These are phyloP conservation scores for Ampelocalamus luodianensis DNA, from an alignment of 176 grass and related monocot species.

Conservation along the genomic window DNA sequence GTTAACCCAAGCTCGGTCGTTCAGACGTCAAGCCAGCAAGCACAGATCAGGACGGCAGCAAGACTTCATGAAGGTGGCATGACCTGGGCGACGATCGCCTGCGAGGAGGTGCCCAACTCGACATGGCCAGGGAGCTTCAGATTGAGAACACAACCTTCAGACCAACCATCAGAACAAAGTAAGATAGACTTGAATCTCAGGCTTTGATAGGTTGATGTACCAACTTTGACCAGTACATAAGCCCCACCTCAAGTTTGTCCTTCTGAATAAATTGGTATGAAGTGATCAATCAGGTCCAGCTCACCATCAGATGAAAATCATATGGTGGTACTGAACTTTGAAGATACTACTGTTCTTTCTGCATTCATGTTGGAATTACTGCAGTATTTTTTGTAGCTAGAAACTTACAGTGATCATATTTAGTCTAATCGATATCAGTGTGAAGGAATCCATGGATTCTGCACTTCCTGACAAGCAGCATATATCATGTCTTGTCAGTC, in stretches of 20 bases:
- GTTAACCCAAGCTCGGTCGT: slow-evolving; percentile 54
- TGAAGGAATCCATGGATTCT: slow-evolving; percentile 41
- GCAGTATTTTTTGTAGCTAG: slow-evolving; percentile 36
- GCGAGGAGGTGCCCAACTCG: slow-evolving; percentile 48
- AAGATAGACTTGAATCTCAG: slow-evolving; percentile 85
- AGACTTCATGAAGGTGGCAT: slow-evolving; percentile 54
- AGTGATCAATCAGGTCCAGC: slow-evolving; percentile 39
- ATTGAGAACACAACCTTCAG: slow-evolving; percentile 45
- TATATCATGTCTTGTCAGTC: slow-evolving; percentile 21
- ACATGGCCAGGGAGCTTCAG: slow-evolving; percentile 82
- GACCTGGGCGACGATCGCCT: slow-evolving; percentile 48
- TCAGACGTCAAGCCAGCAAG: slow-evolving; percentile 51
- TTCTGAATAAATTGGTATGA: slow-evolving; percentile 57
- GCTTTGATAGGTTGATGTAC: slow-evolving; percentile 55
- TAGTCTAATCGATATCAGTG: slow-evolving; percentile 22
- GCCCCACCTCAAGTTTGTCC: slow-evolving; percentile 33
- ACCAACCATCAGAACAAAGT: slow-evolving; percentile 56
- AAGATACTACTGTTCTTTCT: slow-evolving; percentile 38
- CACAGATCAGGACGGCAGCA: slow-evolving; percentile 36
- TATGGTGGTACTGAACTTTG: slow-evolving; percentile 45
- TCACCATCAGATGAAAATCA: slow-evolving; percentile 26
- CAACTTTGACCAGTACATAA: slow-evolving; percentile 36
- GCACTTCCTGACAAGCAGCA: slow-evolving; percentile 34
- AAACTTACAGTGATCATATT: slow-evolving; percentile 14
- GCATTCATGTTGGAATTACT: slow-evolving; percentile 28